Percentiles rank a stretch among this genome's conserved stretches.
phyloP scores from a whole-genome alignment of 1,284 basidiomycete genomes.

The Pyrrhoderma noxium region DNA sequence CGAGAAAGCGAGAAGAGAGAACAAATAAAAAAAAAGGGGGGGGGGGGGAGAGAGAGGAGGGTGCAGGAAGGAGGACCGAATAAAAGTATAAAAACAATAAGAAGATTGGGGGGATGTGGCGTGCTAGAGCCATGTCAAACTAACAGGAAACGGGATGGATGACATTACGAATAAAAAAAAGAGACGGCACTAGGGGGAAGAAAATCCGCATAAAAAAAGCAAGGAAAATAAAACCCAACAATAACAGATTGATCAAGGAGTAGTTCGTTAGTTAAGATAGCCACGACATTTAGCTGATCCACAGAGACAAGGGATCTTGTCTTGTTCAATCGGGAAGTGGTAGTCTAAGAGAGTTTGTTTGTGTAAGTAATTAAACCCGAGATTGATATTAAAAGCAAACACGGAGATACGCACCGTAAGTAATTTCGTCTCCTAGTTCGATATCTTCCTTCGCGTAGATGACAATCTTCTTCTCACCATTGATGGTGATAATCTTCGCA shows the following conservation, averaged over 20 bases:
- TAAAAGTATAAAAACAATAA: too few relatives aligned
- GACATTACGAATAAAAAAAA: too few relatives aligned
- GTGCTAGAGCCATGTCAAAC: too few relatives aligned
- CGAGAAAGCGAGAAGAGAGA: slow-evolving; percentile 1
- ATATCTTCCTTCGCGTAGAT: slow-evolving; percentile 97
- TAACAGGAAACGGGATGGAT: too few relatives aligned
- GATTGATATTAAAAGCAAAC: slow-evolving; percentile 4
- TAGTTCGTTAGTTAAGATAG: slow-evolving; percentile 65
- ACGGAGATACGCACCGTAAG: slow-evolving; percentile 58
- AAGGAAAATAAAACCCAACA: slow-evolving; percentile 4
- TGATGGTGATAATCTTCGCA: slow-evolving; percentile 98
- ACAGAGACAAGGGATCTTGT: slow-evolving; percentile 86
- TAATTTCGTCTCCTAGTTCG: slow-evolving; percentile 91
- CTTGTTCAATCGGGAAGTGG: slow-evolving; percentile 89
- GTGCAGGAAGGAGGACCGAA: too few relatives aligned
- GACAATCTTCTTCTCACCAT: slow-evolving; percentile 97
- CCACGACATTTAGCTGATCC: slow-evolving; percentile 83
- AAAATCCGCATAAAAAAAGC: not conserved
- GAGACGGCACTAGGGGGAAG: too few relatives aligned
- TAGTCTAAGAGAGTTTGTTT: slow-evolving; percentile 51
- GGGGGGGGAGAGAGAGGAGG: not conserved
- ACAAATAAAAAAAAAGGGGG: not conserved
- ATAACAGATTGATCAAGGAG: not conserved
- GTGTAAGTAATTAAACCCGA: not conserved
- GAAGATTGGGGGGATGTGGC: too few relatives aligned